These are phyloP conservation scores for Pseudotulostoma volvatum DNA, from an alignment of 495 filamentous ascomycete genomes.

Conservation along the genomic window DNA sequence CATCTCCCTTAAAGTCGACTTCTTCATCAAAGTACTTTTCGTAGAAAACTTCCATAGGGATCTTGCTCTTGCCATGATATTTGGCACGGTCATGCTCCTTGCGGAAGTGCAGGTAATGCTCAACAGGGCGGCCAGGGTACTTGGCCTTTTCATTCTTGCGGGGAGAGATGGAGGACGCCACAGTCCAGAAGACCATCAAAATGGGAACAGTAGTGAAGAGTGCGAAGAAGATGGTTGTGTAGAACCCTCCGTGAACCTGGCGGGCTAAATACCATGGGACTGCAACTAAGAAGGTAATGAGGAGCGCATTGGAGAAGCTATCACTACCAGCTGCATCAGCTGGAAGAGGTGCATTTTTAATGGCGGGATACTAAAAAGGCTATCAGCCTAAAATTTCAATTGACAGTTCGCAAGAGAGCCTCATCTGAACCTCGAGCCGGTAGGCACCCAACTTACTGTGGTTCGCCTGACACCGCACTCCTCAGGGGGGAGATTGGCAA, in stretches of 20 bases:
- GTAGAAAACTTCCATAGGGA: conserved; percentile 50
- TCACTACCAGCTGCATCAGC: conserved; percentile 41
- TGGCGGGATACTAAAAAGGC: conserved; percentile 35
- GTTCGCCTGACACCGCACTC: conserved; percentile 43
- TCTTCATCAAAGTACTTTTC: conserved; percentile 50
- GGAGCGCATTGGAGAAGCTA: conserved; percentile 38
- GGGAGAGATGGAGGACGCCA: conserved; percentile 39
- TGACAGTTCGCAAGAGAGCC: conserved; percentile 2
- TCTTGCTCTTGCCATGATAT: conserved; percentile 44
- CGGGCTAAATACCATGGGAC: conserved; percentile 38
- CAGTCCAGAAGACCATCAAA: conserved; percentile 40
- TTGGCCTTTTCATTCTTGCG: conserved; percentile 47
- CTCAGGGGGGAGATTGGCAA: conserved; percentile 26
- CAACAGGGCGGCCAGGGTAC: conserved; percentile 42
- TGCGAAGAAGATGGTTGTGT: conserved; percentile 40
- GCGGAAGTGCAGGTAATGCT: conserved; percentile 49
- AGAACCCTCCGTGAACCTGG: conserved; percentile 36
- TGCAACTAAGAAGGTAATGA: conserved; percentile 31
- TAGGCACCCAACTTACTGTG: conserved; percentile 30
- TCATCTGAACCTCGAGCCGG: too few relatives aligned
- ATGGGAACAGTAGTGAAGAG: conserved; percentile 39
- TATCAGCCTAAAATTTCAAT: conserved; percentile 1
- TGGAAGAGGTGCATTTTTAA: conserved; percentile 47
- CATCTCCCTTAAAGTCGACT: conserved; percentile 50
- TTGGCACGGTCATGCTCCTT: conserved; percentile 37